Evolutionary conservation across 208 protist genomes (phyloP).

Genomic region (Trypanosoma vivax): DNA sequence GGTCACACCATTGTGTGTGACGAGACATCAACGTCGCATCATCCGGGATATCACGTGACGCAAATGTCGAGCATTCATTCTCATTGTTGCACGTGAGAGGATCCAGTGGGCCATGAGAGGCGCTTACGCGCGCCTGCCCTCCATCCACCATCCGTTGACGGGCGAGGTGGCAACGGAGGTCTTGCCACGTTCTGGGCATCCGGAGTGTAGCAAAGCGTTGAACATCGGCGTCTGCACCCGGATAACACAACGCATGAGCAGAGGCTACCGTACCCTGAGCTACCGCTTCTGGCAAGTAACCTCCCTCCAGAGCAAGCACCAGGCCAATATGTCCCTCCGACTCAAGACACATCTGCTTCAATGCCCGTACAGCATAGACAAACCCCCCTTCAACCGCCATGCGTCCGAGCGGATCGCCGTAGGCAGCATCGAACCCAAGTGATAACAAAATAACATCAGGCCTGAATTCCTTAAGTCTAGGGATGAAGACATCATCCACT

Average conservation of each 20-base stretch:
- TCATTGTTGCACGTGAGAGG: not conserved
- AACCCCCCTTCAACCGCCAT: conserved; percentile 83
- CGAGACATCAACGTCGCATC: conserved; percentile 33
- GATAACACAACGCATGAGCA: conserved; percentile 53
- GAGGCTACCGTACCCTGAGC: conserved; percentile 53
- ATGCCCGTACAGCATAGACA: conserved; percentile 24
- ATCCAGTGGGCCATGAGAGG: not conserved
- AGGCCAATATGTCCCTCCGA: conserved; percentile 26
- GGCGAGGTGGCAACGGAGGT: conserved; percentile 37
- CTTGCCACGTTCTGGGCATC: conserved; percentile 49
- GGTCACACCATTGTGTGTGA: conserved; percentile 45
- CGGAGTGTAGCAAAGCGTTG: conserved; percentile 7
- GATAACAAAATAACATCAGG: conserved; percentile 84
- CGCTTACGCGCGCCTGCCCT: conserved; percentile 16
- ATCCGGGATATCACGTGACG: conserved; percentile 10
- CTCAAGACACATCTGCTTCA: conserved; percentile 54
- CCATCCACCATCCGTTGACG: conserved; percentile 19
- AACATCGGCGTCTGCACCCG: conserved; percentile 30
- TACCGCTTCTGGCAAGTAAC: conserved; percentile 69
- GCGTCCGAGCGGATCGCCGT: conserved; percentile 81
- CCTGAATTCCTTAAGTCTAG: conserved; percentile 51
- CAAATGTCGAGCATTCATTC: not conserved
- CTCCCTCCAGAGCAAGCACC: conserved; percentile 67
- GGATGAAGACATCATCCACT: conserved; percentile 64
- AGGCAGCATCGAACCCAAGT: conserved; percentile 88